Percentiles rank a stretch among this genome's conserved stretches.
Evolutionary conservation across 2,329 filamentous ascomycete genomes (phyloP).

Genomic region (Aspergillus candidus): DNA sequence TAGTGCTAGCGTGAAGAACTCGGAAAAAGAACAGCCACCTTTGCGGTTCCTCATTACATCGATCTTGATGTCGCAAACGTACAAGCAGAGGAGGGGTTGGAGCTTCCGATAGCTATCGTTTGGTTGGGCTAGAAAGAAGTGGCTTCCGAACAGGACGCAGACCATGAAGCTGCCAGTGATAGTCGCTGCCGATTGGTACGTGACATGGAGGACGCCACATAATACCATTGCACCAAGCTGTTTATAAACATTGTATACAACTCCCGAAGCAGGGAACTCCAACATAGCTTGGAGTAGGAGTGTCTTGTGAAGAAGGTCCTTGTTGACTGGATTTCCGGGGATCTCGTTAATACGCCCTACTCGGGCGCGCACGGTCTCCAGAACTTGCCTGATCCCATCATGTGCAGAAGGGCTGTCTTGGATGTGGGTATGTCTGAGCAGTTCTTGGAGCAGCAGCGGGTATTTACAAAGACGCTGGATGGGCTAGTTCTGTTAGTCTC

Average conservation of each 20-base stretch:
- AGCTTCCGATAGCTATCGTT: conserved; percentile 62
- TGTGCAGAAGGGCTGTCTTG: conserved; percentile 80
- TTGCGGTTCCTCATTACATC: conserved; percentile 30
- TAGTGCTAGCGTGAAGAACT: conserved; percentile 6
- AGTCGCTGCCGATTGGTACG: conserved; percentile 66
- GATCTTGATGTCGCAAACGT: conserved; percentile 44
- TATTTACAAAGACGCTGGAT: conserved; percentile 92
- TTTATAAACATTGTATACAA: conserved; percentile 53
- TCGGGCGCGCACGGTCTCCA: conserved; percentile 65
- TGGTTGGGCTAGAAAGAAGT: conserved; percentile 67
- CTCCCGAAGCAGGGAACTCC: conserved; percentile 65
- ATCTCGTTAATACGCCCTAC: conserved; percentile 77
- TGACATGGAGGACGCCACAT: conserved; percentile 76
- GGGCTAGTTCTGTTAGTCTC: conserved; percentile 52
- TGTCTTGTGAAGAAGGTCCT: conserved; percentile 68
- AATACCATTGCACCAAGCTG: conserved; percentile 73
- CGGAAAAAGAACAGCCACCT: conserved; percentile 21
- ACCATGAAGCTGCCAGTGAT: conserved; percentile 77
- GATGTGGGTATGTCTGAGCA: conserved; percentile 76
- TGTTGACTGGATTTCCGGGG: conserved; percentile 67
- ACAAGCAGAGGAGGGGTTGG: conserved; percentile 67
- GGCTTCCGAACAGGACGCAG: conserved; percentile 74
- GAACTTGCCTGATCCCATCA: conserved; percentile 67
- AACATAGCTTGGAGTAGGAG: conserved; percentile 80
- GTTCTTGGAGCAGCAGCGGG: conserved; percentile 75